Evolutionary conservation across 2,329 filamentous ascomycete genomes (phyloP).

Genomic region (Arthrobotrys iridis): DNA sequence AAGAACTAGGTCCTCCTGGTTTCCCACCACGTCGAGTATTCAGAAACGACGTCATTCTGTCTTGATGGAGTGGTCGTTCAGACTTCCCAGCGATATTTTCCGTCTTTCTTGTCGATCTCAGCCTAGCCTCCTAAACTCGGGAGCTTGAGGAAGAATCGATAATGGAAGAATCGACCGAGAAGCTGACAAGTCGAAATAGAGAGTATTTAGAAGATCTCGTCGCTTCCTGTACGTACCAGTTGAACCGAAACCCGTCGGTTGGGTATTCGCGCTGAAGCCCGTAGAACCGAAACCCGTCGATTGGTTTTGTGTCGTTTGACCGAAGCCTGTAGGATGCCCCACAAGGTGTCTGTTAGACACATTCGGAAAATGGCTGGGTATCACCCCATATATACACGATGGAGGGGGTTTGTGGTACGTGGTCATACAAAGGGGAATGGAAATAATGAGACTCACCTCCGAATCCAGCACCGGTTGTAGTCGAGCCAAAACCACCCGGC

Average conservation of each 20-base stretch:
- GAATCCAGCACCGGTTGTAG: constrained; percentile 53
- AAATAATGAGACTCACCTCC: constrained; percentile 49
- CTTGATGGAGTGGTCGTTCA: constrained; percentile 36
- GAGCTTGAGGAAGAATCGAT: constrained; percentile 49
- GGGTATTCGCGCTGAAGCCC: constrained; percentile 49
- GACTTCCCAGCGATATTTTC: constrained; percentile 30
- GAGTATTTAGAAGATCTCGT: constrained; percentile 45
- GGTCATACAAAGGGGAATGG: not conserved
- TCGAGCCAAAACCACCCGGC: constrained; percentile 50
- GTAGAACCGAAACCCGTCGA: constrained; percentile 53
- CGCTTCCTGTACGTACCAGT: constrained; percentile 54
- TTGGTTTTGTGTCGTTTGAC: constrained; percentile 53
- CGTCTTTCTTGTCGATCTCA: constrained; percentile 31
- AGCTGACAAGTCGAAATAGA: constrained; percentile 42
- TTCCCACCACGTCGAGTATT: constrained; percentile 33
- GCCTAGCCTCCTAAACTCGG: constrained; percentile 51
- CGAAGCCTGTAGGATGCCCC: constrained; percentile 50
- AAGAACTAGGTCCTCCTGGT: constrained; percentile 19
- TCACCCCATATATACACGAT: constrained; percentile 16
- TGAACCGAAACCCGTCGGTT: constrained; percentile 51
- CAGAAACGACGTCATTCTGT: constrained; percentile 33
- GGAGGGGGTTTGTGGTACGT: not conserved
- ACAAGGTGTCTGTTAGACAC: constrained; percentile 51
- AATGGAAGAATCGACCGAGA: constrained; percentile 41
- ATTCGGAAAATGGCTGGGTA: constrained; percentile 51